Evolutionary conservation across 1,284 basidiomycete genomes (phyloP), one percentile per base, ranked within the genome.

Genomic region (Ustilago esculenta): DNA sequence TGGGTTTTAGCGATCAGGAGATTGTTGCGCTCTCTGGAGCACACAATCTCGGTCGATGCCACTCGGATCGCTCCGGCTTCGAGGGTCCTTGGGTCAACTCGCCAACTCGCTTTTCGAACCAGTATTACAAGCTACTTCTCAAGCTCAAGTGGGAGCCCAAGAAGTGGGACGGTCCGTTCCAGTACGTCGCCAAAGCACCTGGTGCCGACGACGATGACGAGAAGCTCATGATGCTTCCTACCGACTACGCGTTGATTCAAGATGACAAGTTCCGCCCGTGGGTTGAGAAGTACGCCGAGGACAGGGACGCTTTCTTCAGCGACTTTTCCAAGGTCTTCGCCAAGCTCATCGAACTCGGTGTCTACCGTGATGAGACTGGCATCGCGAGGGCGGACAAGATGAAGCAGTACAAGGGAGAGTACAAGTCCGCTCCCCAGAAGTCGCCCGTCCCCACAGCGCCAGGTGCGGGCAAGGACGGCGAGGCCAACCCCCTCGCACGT

Each of bases 11-110:
- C 60, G 85, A 83, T 60, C 83, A 85, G 73, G 86, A 87, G 79
- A 86, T 87, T 24, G 86, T 87, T 11, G 86, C 86, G 1, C 83
- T 87, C 5, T 84, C 83, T 14, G 86, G 86, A 5, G 86, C 86
- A 6, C 86, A 87, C 77, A 83, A 83, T 51, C 78, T 87, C 18
- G 86, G 85, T 2, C 66, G 77, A 24, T 81, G 80, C 68, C 80
- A 82, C 65, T 37, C 50, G 3, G 64, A 81, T 45, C 59, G 75
- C 21, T 76, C 73, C 35, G 80, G 80, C 30, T 81, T 79, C 56
- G 69, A 78, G 33, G 80, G 80, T n/a, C 77, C 80, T 4, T 81
- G 80, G 80, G 76, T 77, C 40, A 68, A 71, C 63, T 67, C 70
- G 49, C 79, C 76, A n/a, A 81, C 72, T 10, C 71, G 72, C 27